Conservation (phyloP, 106 monocot genomes). For the Allium fistulosum region DNA sequence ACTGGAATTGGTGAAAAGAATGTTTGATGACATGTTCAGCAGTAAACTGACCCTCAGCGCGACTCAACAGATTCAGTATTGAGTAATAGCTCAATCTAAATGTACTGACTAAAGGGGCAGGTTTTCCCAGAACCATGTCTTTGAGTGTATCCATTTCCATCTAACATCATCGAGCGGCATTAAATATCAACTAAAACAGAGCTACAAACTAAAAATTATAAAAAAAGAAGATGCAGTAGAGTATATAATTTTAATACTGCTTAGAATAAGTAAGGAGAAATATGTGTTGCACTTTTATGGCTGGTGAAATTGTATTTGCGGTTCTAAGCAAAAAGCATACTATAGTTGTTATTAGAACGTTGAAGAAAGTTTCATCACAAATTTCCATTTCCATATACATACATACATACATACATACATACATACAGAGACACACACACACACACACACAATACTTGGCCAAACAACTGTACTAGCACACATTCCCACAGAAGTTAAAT, state of each 20-base stretch:
- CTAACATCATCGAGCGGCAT: slow-evolving; percentile 18
- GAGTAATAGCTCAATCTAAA: slow-evolving; percentile 97
- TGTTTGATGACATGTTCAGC: slow-evolving; percentile 98
- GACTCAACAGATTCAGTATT: slow-evolving; percentile 94
- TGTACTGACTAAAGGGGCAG: slow-evolving; percentile 96
- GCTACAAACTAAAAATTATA: neutral
- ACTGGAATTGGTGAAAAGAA: slow-evolving; percentile 99
- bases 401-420: no score
- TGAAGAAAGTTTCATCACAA: no score
- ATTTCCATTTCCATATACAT: no score
- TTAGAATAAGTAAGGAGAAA: neutral
- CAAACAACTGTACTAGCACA: no score
- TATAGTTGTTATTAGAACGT: no score
- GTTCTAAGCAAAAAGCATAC: neutral
- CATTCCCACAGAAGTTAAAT: no score
- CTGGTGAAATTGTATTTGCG: neutral
- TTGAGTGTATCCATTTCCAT: slow-evolving; percentile 94
- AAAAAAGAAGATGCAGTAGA: no score
- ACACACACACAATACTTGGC: no score
- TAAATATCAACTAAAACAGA: slow-evolving; percentile 1
- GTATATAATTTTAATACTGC: neutral
- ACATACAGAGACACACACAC: no score
- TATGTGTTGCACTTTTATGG: neutral
- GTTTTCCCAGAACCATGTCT: slow-evolving; percentile 95
- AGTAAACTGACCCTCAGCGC: slow-evolving; percentile 96